phyloP scores from a whole-genome alignment of 129 eudicot species.

The Daucus carota region DNA sequence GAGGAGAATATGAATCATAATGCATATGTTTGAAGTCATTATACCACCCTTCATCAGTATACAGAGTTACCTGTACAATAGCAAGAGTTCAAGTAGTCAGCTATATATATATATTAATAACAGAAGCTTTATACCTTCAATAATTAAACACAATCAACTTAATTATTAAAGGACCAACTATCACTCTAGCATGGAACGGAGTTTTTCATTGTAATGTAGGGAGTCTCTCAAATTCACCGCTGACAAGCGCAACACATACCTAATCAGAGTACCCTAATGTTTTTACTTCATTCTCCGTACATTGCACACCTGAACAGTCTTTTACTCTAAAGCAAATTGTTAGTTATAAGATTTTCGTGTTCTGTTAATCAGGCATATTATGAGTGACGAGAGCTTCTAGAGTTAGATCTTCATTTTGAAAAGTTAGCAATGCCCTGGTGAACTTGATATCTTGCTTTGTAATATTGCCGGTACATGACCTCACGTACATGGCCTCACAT shows the following conservation, averaged over 20 bases:
- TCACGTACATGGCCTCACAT: background rate
- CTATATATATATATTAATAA: too few species aligned
- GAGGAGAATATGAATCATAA: too few species aligned
- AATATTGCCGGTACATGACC: background rate
- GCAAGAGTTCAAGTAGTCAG: too few species aligned
- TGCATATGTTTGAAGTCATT: too few species aligned
- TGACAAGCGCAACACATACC: slow-evolving; percentile 7
- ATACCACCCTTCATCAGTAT: too few species aligned
- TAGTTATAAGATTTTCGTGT: background rate
- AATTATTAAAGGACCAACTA: too few species aligned
- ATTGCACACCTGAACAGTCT: too few species aligned
- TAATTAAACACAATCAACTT: too few species aligned
- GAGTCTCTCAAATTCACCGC: slow-evolving; percentile 17
- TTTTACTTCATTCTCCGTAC: background rate
- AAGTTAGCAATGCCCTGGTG: slow-evolving; percentile 82
- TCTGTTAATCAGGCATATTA: slow-evolving; percentile 44
- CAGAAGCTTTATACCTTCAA: too few species aligned
- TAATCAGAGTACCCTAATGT: background rate
- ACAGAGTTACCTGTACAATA: too few species aligned
- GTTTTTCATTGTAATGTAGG: too few species aligned
- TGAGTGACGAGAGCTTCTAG: slow-evolving; percentile 88
- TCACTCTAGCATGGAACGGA: too few species aligned
- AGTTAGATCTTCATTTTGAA: slow-evolving; percentile 83
- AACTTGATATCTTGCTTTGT: background rate
- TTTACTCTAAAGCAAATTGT: background rate